Conservation (phyloP, 805 yeast genomes). For the Myxozyma sirexii region DNA sequence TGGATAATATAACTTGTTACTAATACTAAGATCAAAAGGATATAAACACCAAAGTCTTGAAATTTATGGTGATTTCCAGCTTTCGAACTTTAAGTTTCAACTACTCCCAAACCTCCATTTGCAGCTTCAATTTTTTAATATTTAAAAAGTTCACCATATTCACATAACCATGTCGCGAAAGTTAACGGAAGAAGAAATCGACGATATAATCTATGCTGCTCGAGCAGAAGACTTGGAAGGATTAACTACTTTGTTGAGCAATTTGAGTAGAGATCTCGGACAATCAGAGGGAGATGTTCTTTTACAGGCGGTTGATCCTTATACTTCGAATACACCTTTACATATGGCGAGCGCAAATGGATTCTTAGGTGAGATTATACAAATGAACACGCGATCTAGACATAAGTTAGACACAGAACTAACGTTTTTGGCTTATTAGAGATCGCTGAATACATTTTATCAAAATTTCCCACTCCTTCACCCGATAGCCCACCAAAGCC, state of each 20-base stretch:
- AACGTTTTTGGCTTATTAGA: conserved; percentile 8
- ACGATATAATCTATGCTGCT: conserved; percentile 77
- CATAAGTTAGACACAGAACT: neutral
- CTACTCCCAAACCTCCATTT: conserved; percentile 6
- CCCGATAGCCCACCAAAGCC: neutral
- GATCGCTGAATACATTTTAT: conserved; percentile 24
- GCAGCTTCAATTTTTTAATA: neutral
- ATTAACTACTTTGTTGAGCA: conserved; percentile 65
- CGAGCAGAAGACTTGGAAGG: conserved; percentile 85
- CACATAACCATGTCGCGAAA: conserved; percentile 8
- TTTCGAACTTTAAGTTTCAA: neutral
- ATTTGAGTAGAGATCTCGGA: conserved; percentile 40
- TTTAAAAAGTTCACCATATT: neutral
- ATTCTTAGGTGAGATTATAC: conserved; percentile 53
- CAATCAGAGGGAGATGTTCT: conserved; percentile 34
- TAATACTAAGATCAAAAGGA: no score
- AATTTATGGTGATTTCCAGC: no score
- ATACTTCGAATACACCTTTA: conserved; percentile 70
- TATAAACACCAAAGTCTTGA: no score
- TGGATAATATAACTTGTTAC: no score
- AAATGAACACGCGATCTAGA: neutral
- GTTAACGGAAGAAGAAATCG: conserved; percentile 70
- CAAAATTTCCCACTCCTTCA: conserved; percentile 4
- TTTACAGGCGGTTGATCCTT: conserved; percentile 66
- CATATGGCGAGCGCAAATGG: conserved; percentile 98